phyloP scores from a whole-genome alignment of 1,284 basidiomycete species.

The Heterobasidion irregulare region DNA sequence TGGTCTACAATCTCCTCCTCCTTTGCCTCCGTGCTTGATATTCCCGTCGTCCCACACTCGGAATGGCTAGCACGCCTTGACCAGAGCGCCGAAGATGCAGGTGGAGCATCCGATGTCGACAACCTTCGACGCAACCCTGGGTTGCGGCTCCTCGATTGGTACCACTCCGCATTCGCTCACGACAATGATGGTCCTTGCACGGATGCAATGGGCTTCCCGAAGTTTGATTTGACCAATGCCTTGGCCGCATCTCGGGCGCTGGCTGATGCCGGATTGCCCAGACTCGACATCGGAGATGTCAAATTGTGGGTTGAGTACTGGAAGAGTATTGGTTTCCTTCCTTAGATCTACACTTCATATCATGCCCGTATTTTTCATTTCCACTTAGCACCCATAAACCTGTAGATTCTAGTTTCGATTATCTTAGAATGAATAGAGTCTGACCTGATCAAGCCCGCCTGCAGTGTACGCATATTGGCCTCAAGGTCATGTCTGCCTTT shows the following conservation, averaged over 20 bases:
- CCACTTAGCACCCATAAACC: too few relatives aligned
- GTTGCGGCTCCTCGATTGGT: background rate
- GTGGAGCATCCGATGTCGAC: background rate
- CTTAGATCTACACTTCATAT: too few relatives aligned
- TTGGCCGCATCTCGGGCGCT: background rate
- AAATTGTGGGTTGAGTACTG: too few relatives aligned
- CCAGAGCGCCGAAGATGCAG: background rate
- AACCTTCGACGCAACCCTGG: background rate
- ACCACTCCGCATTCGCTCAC: background rate
- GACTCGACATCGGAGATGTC: too few relatives aligned
- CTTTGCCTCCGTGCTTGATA: constrained; percentile 7
- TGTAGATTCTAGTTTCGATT: too few relatives aligned
- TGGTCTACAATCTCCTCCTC: constrained; percentile 12
- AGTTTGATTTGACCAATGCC: background rate
- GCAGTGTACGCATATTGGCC: too few relatives aligned
- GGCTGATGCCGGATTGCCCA: background rate
- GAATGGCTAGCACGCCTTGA: constrained; percentile 12
- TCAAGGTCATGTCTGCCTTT: too few relatives aligned
- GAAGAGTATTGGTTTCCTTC: too few relatives aligned
- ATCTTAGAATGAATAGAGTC: too few relatives aligned
- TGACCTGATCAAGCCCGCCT: too few relatives aligned
- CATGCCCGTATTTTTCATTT: too few relatives aligned
- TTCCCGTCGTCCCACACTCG: constrained; percentile 14
- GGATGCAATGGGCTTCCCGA: constrained; percentile 1
- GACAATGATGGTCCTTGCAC: background rate